Evolutionary conservation across 2,329 filamentous ascomycete species (phyloP).

Genomic region (Botrytis paeoniae): DNA sequence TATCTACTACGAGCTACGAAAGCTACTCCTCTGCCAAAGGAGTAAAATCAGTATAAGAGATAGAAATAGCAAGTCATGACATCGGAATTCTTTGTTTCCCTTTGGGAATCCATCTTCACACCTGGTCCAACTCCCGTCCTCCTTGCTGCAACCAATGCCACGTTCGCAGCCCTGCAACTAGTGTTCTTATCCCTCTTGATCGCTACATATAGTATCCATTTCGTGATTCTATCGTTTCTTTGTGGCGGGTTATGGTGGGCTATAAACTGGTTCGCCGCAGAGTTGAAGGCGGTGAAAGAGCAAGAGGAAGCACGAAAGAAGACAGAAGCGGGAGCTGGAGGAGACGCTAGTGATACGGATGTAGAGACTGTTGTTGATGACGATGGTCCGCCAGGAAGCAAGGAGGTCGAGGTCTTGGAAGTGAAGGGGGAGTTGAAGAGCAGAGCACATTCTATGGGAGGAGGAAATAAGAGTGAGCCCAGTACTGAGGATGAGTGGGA

Average conservation of each 20-base stretch:
- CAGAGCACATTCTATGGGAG: slow-evolving; percentile 32
- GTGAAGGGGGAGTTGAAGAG: slow-evolving; percentile 33
- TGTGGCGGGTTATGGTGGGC: slow-evolving; percentile 84
- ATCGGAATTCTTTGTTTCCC: slow-evolving; percentile 61
- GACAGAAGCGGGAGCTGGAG: slow-evolving; percentile 28
- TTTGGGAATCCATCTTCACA: slow-evolving; percentile 92
- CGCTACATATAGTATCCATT: slow-evolving; percentile 85
- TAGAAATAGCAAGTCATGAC: slow-evolving; percentile 2
- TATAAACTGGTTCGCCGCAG: slow-evolving; percentile 94
- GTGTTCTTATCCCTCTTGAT: slow-evolving; percentile 73
- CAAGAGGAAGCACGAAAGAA: slow-evolving; percentile 32
- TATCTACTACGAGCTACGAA: slow-evolving; percentile 1
- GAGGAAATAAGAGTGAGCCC: slow-evolving; percentile 51
- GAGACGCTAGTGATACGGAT: slow-evolving; percentile 43
- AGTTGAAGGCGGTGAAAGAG: slow-evolving; percentile 50
- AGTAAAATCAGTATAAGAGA: not conserved
- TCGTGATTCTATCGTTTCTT: slow-evolving; percentile 74
- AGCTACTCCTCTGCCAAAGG: not conserved
- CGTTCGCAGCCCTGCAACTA: slow-evolving; percentile 81
- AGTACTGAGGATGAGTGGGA: slow-evolving; percentile 98
- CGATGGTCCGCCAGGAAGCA: slow-evolving; percentile 29
- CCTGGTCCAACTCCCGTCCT: slow-evolving; percentile 86
- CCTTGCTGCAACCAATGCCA: slow-evolving; percentile 82
- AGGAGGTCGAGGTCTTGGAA: slow-evolving; percentile 33
- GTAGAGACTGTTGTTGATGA: slow-evolving; percentile 52